phyloP scores from a whole-genome alignment of 257 asterid genomes.

The Solanum tacnaense region DNA sequence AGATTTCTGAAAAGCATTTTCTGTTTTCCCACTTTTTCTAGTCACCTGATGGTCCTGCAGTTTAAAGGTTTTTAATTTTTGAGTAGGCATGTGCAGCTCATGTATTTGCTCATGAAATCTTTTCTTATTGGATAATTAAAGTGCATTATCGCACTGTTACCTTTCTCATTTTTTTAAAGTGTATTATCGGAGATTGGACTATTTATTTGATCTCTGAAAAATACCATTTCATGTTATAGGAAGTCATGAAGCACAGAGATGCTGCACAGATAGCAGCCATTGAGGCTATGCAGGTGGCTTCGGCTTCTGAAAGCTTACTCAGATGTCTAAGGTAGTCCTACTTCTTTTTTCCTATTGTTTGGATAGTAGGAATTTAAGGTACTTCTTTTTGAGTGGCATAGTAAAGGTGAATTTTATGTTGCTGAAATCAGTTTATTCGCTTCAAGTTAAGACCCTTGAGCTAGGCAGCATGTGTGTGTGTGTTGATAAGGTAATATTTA shows the following conservation, averaged over 20 bases:
- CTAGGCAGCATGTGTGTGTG: neutral
- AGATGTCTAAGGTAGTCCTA: constrained; percentile 73
- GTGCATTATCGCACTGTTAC: neutral
- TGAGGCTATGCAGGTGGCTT: constrained; percentile 94
- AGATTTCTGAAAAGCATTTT: neutral
- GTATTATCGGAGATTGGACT: neutral
- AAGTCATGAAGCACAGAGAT: constrained; percentile 75
- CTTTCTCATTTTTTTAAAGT: neutral
- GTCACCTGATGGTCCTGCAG: neutral
- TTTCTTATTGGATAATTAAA: neutral
- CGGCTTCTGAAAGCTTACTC: constrained; percentile 75
- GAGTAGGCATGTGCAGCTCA: neutral
- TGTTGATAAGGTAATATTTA: neutral
- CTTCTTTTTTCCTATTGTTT: neutral
- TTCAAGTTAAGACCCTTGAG: neutral
- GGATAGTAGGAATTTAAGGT: constrained; percentile 34
- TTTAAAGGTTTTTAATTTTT: neutral
- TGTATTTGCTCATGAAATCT: neutral
- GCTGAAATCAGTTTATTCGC: neutral
- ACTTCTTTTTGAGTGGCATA: constrained; percentile 2
- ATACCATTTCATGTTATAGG: constrained; percentile 28
- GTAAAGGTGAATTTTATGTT: neutral
- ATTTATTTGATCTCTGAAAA: neutral
- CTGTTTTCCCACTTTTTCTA: neutral
- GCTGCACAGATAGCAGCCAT: constrained; percentile 88